These are phyloP conservation scores for Candida loeiensis DNA, from an alignment of 805 yeast genomes.

Conservation along the genomic window DNA sequence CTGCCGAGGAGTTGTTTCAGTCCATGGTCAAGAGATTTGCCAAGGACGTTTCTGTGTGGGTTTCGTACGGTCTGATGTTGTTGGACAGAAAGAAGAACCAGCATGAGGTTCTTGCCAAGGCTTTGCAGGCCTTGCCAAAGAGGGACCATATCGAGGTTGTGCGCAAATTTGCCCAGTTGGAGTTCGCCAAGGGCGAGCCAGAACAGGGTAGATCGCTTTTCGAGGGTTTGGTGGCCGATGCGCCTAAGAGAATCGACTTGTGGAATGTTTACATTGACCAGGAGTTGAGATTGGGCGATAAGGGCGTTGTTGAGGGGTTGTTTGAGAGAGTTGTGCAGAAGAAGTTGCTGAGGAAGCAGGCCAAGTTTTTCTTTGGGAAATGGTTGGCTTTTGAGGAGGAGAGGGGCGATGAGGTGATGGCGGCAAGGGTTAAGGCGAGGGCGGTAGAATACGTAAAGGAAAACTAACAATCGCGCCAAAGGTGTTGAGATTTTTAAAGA, in stretches of 20 bases:
- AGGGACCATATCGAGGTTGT: slow-evolving; percentile 76
- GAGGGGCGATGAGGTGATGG: slow-evolving; percentile 60
- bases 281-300: slow-evolving; percentile 71
- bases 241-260: slow-evolving; percentile 85
- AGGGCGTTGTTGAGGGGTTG: slow-evolving; percentile 66
- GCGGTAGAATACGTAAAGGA: slow-evolving; percentile 72
- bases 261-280: slow-evolving; percentile 97
- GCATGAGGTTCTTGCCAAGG: slow-evolving; percentile 68
- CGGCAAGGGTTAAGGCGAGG: slow-evolving; percentile 83
- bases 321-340: slow-evolving; percentile 73
- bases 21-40: slow-evolving; percentile 75
- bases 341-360: slow-evolving; percentile 81
- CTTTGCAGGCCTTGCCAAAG: slow-evolving; percentile 68
- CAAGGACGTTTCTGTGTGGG: slow-evolving; percentile 71
- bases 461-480: no score
- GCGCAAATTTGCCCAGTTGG: slow-evolving; percentile 84
- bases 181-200: slow-evolving; percentile 80
- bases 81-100: slow-evolving; percentile 59
- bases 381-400: slow-evolving; percentile 83
- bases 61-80: slow-evolving; percentile 71
- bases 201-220: slow-evolving; percentile 94
- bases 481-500: background rate
- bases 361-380: slow-evolving; percentile 89
- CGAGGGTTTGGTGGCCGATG: slow-evolving; percentile 87
- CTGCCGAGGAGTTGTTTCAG: slow-evolving; percentile 68